A percentile compares a stretch with the other conserved stretches of the same genome.
phyloP scores from a whole-genome alignment of 169 alveolate species.

The Plasmodium knowlesi region DNA sequence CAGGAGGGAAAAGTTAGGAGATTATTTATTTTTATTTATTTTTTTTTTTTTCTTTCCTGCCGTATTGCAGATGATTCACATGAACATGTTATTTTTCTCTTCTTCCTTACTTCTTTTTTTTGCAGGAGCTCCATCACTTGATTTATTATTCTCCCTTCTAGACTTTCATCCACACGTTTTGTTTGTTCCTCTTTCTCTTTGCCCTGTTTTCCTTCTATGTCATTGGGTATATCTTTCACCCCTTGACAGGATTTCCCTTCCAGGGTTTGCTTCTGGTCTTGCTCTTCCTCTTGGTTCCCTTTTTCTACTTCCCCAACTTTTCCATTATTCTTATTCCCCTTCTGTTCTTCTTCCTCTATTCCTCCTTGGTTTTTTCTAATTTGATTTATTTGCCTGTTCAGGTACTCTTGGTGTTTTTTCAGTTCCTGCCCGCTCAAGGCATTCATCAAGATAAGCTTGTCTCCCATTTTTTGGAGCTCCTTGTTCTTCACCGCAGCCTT shows the following conservation, averaged over 20 bases:
- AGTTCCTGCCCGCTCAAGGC: neutral
- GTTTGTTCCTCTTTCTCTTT: neutral
- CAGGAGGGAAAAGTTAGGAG: neutral
- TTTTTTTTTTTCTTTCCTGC: neutral
- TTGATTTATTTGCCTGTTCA: slow-evolving; percentile 15
- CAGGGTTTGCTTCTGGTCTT: neutral
- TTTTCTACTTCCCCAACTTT: neutral
- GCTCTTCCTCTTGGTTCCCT: neutral
- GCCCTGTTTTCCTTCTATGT: neutral
- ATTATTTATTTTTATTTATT: neutral
- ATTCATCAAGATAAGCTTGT: neutral
- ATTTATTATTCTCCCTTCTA: slow-evolving; percentile 11
- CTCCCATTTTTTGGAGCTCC: slow-evolving; percentile 1
- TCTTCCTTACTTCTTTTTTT: slow-evolving; percentile 9
- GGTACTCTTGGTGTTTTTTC: slow-evolving; percentile 31
- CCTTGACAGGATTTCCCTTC: neutral
- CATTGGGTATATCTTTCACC: neutral
- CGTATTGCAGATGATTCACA: neutral
- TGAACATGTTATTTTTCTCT: neutral
- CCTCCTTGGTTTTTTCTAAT: slow-evolving; percentile 1
- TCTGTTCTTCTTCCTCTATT: neutral
- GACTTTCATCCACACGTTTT: neutral
- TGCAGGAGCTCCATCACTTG: slow-evolving; percentile 9
- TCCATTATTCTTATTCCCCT: neutral
- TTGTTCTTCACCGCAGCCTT: slow-evolving; percentile 10